Evolutionary conservation across 2,329 filamentous ascomycete genomes (phyloP), one percentile per base, ranked within the genome.

Genomic region (Paracamarosporium sp.): DNA sequence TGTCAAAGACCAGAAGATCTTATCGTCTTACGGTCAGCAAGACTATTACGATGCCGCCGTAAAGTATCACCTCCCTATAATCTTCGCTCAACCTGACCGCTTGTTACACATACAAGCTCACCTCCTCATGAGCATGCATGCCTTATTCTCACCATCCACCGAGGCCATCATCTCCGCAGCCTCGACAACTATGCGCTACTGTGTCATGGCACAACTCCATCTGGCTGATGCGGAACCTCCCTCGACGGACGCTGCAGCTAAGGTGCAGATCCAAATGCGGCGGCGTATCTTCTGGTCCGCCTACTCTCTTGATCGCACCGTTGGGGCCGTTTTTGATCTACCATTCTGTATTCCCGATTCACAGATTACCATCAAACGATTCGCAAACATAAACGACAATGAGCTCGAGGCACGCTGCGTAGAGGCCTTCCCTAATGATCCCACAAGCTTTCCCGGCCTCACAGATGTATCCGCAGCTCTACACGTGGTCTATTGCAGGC

Each of bases 281-380:
- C 60, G 63, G 12, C 63, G 63, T 24, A 61, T 62, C 25, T 66
- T 64, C 24, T 66, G 63, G 63, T 66, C 62, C 45, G 62, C 63
- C 4, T 66, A 66, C 40, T 47, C 61, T 24, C 56, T 66, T 9
- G 63, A 66, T 56, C 59, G 63, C 11, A 45, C 64, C 11, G 60
- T 66, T 41, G 60, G 62, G 53, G 45, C 56, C 1, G 48, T 62
- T 25, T 66, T 64, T 33, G 63, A 66, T 54, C 50, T 66, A 3
- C 63, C 63, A 5, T 60, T 60, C 3, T 66, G 60, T 9, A 53
- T 66, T 2, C 56, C 63, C 8, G 63, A 66, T 28, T 35, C 53
- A 4, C 60, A 63, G 54, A 65, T 66, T 27, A 65, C 62, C 4
- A 57, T 56, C 6, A 58, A 55, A 38, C 44, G 55, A 9, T 66